phyloP scores from a whole-genome alignment of 352 stramenopile genomes.

The Globisporangium yorkense region DNA sequence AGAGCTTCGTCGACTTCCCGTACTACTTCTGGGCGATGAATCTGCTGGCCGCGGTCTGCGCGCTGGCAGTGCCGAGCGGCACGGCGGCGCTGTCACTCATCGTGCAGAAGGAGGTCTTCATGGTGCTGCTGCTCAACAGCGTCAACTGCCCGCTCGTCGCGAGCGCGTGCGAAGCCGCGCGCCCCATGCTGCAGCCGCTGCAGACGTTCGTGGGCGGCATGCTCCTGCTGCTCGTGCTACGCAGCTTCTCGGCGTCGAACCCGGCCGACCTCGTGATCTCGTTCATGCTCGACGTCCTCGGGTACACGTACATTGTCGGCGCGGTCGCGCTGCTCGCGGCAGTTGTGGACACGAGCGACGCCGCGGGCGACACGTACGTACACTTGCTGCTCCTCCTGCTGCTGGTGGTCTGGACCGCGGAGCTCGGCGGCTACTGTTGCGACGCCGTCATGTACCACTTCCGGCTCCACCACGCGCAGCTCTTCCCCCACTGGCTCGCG shows the following conservation, averaged over 20 bases:
- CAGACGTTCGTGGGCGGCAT: conserved; percentile 28
- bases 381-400: conserved; percentile 37
- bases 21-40: conserved; percentile 37
- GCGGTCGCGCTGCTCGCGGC: conserved; percentile 28
- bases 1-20: conserved; percentile 19
- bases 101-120: conserved; percentile 33
- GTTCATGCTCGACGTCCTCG: conserved; percentile 28
- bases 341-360: conserved; percentile 37
- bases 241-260: conserved; percentile 16
- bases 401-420: conserved; percentile 33
- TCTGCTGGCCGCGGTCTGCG: conserved; percentile 24
- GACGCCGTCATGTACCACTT: conserved; percentile 52
- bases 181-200: conserved; percentile 23
- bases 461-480: conserved; percentile 29
- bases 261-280: conserved; percentile 32
- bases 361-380: conserved; percentile 20
- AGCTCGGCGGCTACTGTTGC: conserved; percentile 41
- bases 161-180: conserved; percentile 9
- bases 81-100: conserved; percentile 24
- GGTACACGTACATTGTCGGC: conserved; percentile 32
- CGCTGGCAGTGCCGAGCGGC: conserved; percentile 24
- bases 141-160: conserved; percentile 28
- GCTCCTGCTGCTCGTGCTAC: conserved; percentile 25
- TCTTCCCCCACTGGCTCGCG: conserved; percentile 38
- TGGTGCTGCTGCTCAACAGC: conserved; percentile 32